Evolutionary conservation across 306 rosid genomes (phyloP).

Genomic region (Rosa rugosa): DNA sequence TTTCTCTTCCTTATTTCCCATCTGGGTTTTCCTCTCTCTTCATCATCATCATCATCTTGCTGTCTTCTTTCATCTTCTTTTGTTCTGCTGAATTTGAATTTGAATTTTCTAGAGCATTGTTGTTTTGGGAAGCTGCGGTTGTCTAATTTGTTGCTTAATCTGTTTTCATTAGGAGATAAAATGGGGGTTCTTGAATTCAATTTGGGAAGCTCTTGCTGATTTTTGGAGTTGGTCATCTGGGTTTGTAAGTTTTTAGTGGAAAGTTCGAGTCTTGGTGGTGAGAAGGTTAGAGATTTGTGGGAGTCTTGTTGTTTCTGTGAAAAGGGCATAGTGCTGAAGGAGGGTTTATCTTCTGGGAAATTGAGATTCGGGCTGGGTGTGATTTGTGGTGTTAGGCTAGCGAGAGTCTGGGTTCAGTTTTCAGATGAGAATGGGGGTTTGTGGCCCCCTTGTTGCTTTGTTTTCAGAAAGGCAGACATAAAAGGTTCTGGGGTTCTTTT

Average conservation of each 20-base stretch:
- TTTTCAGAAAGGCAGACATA: conserved; percentile 13
- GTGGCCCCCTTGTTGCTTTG: conserved; percentile 10
- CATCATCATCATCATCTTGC: too few species aligned
- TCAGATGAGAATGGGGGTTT: conserved; percentile 32
- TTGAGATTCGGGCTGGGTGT: conserved; percentile 25
- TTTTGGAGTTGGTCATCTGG: conserved; percentile 15
- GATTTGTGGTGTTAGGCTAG: conserved; percentile 23
- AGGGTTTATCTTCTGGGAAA: neutral
- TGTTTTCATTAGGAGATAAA: conserved; percentile 18
- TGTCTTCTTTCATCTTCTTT: neutral
- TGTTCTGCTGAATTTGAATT: neutral
- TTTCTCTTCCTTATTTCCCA: conserved; percentile 10
- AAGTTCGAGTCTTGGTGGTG: conserved; percentile 5
- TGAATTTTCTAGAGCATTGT: neutral
- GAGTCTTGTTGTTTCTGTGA: conserved; percentile 12
- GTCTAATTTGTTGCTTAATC: conserved; percentile 9
- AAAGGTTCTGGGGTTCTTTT: neutral
- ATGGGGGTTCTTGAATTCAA: conserved; percentile 7
- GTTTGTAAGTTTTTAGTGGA: conserved; percentile 23
- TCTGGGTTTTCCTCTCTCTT: neutral
- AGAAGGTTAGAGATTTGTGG: conserved; percentile 19
- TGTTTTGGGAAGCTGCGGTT: neutral
- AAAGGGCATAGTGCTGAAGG: conserved; percentile 13
- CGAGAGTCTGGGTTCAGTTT: conserved; percentile 27
- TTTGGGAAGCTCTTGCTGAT: conserved; percentile 7